phyloP scores from a whole-genome alignment of 164 flowering plant species.

The Cinnamomum chago region DNA sequence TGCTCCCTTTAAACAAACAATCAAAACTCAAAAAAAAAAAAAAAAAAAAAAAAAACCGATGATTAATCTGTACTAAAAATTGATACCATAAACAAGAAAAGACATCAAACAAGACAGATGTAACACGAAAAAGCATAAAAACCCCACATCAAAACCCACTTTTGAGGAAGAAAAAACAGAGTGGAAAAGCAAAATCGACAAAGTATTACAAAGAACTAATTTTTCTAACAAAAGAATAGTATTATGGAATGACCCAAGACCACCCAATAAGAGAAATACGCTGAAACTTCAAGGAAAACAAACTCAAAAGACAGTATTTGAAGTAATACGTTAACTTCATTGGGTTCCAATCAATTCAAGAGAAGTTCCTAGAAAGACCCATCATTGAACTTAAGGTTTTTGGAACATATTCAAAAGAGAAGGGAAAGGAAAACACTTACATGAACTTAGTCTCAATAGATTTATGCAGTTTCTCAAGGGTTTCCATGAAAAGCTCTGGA shows the following conservation, averaged over 20 bases:
- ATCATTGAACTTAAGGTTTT: not conserved
- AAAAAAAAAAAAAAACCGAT: no score
- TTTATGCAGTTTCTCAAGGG: conserved; percentile 45
- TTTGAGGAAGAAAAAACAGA: not conserved
- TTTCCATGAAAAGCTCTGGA: conserved; percentile 46
- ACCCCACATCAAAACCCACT: not conserved
- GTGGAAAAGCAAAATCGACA: not conserved
- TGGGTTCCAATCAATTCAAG: not conserved
- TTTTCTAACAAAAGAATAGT: no score
- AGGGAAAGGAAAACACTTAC: conserved; percentile 28
- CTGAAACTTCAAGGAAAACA: no score
- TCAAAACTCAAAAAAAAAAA: not conserved
- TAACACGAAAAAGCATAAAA: not conserved
- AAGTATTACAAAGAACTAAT: no score
- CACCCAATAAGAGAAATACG: not conserved
- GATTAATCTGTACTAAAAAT: not conserved
- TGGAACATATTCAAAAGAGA: not conserved
- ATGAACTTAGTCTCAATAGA: conserved; percentile 45
- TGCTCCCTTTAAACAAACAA: not conserved
- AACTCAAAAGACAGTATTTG: no score
- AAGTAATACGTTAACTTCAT: not conserved
- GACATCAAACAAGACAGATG: not conserved
- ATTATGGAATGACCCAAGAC: not conserved
- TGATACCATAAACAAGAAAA: not conserved
- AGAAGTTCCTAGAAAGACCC: not conserved